Base-by-base conservation (phyloP, 352 stramenopile species). In the Pythium biforme region DNA sequence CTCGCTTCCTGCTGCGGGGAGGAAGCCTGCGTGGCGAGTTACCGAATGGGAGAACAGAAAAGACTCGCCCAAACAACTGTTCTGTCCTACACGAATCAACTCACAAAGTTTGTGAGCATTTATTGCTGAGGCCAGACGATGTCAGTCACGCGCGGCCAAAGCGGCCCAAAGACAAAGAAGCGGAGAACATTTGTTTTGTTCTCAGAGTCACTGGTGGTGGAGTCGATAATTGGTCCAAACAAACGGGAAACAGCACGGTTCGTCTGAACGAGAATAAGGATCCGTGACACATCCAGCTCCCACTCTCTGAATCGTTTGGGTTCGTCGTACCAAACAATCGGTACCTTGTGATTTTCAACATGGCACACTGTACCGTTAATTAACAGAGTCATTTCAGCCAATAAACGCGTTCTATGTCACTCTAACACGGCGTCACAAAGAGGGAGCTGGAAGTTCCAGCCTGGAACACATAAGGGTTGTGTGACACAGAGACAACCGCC, bases 301-400 rank as follows among this genome's bases (percentile, higher is more conserved):
- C 25, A 60, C 54, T 34, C 25, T 43, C 54, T 60, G 54, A 48
- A 34, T 26, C 23, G 25, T 43, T 52, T 14, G 19, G 39, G 11
- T 60, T 29, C 39, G 45, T 15, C 12, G 54, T 60, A 60, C 54
- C 54, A 29, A 19, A 34, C 37, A n/a, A 12, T 8, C 4, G 47
- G 47, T 53, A 53, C 47, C 37, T 2, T 17, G 27, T 50, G n/a
- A 25, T 50, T 9, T 50, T 26, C 3, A 20, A 39, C 5, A 11
- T 17, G 52, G 52, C 26, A 59, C 52, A 25, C 1, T 49, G 52
- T 59, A 49, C 52, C 52, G 12, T 20, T n/a, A 8, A 19, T 43
- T n/a, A 4, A 6, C 6, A n/a, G 8, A 10, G 1, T 1, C n/a
- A 48, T 39, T 22, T 25, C 26, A 37, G 17, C 12, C 50, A 45